Base-by-base conservation (phyloP, 2,329 filamentous ascomycete genomes). In the Clarireedia sp. region DNA sequence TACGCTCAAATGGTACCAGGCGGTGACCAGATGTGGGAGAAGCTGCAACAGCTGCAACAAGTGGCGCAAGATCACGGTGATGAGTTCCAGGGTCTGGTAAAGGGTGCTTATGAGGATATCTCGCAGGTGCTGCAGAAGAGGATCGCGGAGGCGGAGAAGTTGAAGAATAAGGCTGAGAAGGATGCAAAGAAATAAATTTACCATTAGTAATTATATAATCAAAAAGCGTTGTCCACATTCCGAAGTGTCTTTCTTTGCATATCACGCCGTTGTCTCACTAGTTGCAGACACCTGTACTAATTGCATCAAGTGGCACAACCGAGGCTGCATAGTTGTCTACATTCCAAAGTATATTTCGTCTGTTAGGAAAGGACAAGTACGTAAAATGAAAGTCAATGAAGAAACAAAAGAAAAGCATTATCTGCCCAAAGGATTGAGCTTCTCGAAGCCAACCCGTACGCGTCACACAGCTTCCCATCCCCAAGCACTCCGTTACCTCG, bases 51-150 rank as follows among this genome's bases (percentile, higher is more conserved):
- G 63, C 69, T 90, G 54, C 76, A 80, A 61, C 76, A 86, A 59
- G 74, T 86, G 14, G 83, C 82, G 0, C 75, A 85, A 63, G 82
- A 87, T 72, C 82, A 87, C 68, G 82, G 80, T 49, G 75, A 82
- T 5, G 84, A 90, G 68, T 85, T 85, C 2, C 79, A 89, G 74
- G 79, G 82, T 69, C 73, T 90, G 38, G 69, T 87, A 51, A 82
- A 83, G 70, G 83, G 87, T 67, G 85, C 86, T 0, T 74, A 87
- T 48, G 77, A 85, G 45, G 85, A 89, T 68, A 72, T 89, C 47
- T 75, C 78, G 67, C 74, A 83, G 68, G 76, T 88, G 29, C 72
- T 88, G 43, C 79, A 84, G 69, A 80, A 80, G 67, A 78, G 80
- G 71, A 73, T 74, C 0, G 67, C 76, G 48, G 74, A 80, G 69